phyloP scores from a whole-genome alignment of 2,329 filamentous ascomycete genomes.

The Fusarium sp. region DNA sequence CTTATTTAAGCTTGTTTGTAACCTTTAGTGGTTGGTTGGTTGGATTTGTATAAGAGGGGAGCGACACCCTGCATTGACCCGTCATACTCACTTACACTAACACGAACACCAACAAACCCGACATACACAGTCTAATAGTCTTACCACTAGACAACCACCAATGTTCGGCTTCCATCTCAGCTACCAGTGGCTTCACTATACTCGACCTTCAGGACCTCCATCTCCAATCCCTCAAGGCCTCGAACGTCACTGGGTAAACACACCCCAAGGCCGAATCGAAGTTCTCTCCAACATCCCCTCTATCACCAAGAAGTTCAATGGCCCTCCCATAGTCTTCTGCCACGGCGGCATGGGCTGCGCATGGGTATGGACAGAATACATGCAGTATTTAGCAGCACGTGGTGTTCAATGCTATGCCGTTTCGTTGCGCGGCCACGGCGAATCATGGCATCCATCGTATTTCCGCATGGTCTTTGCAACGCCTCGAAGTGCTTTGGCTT shows the following conservation, averaged over 20 bases:
- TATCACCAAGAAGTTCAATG: conserved; percentile 12
- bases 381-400: conserved; percentile 58
- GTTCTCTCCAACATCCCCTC: conserved; percentile 57
- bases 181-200: conserved; percentile 44
- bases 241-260: conserved; percentile 57
- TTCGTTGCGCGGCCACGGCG: conserved; percentile 64
- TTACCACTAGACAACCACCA: conserved; percentile 4
- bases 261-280: conserved; percentile 60
- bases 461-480: conserved; percentile 61
- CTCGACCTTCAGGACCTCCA: conserved; percentile 39
- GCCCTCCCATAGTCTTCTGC: conserved; percentile 60
- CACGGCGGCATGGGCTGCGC: conserved; percentile 68
- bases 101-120: not conserved
- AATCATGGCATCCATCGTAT: conserved; percentile 63
- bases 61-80: not conserved
- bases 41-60: conserved; percentile 16
- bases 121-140: not conserved
- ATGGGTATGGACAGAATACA: conserved; percentile 64
- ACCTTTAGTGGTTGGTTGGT: not conserved
- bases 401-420: conserved; percentile 64
- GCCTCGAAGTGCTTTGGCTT: conserved; percentile 54
- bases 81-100: not conserved
- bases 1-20: not conserved
- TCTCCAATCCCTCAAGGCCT: conserved; percentile 52
- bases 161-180: conserved; percentile 45